Conservation (phyloP, 2,329 filamentous ascomycete genomes). For the Aspergillus quadrilineatus region DNA sequence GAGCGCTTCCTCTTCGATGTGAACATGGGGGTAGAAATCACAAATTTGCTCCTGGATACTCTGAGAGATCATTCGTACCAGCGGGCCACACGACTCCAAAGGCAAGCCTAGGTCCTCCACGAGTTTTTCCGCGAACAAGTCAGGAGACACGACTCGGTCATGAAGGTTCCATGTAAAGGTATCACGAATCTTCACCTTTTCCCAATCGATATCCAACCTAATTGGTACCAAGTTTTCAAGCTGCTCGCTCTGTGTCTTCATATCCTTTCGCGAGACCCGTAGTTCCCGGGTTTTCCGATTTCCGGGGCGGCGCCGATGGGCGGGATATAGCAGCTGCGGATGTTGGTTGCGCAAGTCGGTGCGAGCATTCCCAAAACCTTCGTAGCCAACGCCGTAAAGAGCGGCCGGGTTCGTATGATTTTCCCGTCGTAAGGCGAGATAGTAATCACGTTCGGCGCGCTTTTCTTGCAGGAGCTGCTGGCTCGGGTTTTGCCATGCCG, state of each 20-base stretch:
- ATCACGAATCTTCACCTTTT: conserved; percentile 92
- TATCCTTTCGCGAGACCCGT: conserved; percentile 74
- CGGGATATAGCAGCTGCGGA: conserved; percentile 75
- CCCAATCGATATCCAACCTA: conserved; percentile 88
- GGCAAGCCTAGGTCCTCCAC: conserved; percentile 83
- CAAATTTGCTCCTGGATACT: conserved; percentile 83
- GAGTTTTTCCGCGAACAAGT: conserved; percentile 83
- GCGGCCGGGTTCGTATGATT: conserved; percentile 57
- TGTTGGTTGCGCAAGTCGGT: conserved; percentile 69
- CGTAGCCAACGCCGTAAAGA: conserved; percentile 71
- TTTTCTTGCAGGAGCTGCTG: conserved; percentile 62
- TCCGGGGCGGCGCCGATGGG: conserved; percentile 71
- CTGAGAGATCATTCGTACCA: conserved; percentile 64
- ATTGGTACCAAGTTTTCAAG: conserved; percentile 89
- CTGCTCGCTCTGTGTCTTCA: conserved; percentile 82
- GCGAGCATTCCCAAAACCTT: conserved; percentile 81
- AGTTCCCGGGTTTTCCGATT: conserved; percentile 71
- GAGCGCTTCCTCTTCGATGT: conserved; percentile 82
- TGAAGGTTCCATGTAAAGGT: conserved; percentile 99
- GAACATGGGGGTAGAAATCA: conserved; percentile 91
- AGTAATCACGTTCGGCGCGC: conserved; percentile 68
- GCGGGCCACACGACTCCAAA: conserved; percentile 57
- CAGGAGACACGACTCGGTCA: conserved; percentile 75
- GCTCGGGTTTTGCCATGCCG: conserved; percentile 52
- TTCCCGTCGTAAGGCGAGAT: conserved; percentile 63